These are phyloP conservation scores for Dictyostelium brefeldianum DNA, from an alignment of 78 protist species.

Conservation along the genomic window DNA sequence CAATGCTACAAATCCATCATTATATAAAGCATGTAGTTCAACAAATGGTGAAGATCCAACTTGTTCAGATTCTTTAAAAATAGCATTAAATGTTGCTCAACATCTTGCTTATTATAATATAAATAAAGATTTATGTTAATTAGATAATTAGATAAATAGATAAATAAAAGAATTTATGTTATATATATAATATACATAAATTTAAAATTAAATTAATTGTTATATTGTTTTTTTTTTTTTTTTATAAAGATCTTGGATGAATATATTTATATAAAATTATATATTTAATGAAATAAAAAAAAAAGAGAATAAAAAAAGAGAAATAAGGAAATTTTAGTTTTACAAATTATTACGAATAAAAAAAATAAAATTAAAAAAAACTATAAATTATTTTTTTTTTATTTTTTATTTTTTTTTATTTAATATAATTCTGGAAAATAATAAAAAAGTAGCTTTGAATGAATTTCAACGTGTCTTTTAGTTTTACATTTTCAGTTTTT, in stretches of 20 bases:
- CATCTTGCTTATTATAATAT: conserved; percentile 57
- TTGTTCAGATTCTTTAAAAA: conserved; percentile 28
- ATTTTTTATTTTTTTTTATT: background rate
- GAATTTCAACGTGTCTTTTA: no score
- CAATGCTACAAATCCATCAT: background rate
- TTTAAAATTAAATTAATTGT: no score
- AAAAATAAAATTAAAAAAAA: background rate
- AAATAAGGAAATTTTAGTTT: background rate
- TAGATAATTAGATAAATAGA: background rate
- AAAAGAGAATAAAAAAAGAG: background rate
- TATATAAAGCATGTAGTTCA: conserved; percentile 13
- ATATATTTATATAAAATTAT: no score
- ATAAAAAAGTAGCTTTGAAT: no score
- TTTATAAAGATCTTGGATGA: no score
- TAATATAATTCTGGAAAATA: background rate
- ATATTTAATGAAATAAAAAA: background rate
- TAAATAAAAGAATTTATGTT: no score
- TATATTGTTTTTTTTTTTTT: no score
- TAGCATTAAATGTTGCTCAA: conserved; percentile 25
- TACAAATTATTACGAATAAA: background rate
- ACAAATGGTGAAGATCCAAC: conserved; percentile 61
- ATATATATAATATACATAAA: no score
- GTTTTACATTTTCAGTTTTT: background rate
- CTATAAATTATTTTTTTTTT: background rate
- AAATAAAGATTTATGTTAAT: conserved; percentile 36